Evolutionary conservation across 148 eudicot genomes (phyloP), one percentile per base, ranked within the genome.

Genomic region (Cornus controversa): DNA sequence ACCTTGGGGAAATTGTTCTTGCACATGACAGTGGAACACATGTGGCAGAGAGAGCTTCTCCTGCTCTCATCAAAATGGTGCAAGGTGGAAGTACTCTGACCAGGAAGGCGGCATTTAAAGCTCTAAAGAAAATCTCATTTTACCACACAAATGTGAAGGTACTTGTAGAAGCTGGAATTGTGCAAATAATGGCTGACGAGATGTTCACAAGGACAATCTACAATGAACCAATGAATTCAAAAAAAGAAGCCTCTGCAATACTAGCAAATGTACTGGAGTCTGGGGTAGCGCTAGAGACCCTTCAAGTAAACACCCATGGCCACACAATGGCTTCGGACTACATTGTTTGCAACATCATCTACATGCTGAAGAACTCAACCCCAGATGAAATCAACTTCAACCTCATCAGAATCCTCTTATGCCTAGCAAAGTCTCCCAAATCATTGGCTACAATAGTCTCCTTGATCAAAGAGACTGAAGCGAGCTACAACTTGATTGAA

Each of bases 191-290:
- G 87, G 72, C 87, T 2, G 84, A 94, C 42, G 94, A 92, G 80
- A 79, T 94, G 80, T 86, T 92, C 70, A 78, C 87, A 28, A 77
- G 84, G 60, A 82, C 77, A 34, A 82, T 82, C 42, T 75, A 80
- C 60, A 80, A 71, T 78, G 88, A 86, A 77, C 82, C 86, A 58
- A 71, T 80, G 78, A 82, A 86, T 79, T 85, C 93, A 14, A 83
- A 89, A 45, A 75, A 75, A 67, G 92, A 90, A 79, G 98, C 94
- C 67, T 84, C 93, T n/a, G 82, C 81, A 69, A 87, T 92, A 80
- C 87, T 94, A 27, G 97, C 94, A 75, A 90, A 94, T 58, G 85
- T 93, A 81, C 90, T 94, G 4, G 93, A 90, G 71, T 90, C 98
- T 7, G 94, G 91, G 53, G 47, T 80, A 53, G 88, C 78, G 63